Base-by-base conservation (phyloP, 306 rosid genomes). In the Purshia tridentata region DNA sequence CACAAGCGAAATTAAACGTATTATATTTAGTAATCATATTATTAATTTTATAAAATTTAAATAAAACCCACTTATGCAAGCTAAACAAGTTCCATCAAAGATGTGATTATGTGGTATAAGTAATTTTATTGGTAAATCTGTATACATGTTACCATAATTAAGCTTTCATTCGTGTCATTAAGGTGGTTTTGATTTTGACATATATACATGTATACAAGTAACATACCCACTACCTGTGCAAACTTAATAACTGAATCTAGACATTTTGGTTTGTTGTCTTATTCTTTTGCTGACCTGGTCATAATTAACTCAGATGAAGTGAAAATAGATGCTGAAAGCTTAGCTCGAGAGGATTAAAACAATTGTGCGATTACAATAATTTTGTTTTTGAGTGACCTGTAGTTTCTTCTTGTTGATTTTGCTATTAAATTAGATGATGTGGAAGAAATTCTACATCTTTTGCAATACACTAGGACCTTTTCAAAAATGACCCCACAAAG, bases 361-460 rank as follows among this genome's bases (percentile, higher is more conserved):
- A 22, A 45, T 56, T 44, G 18, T 23, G 46, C 22, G 55, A 1
- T 9, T 57, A 0, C 8, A 55, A 8, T 40, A 11, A 39, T 41
- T 41, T 62, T 62, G 67, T 16, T 39, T 60, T 29, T 6, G 44
- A 58, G 4, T 29, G 10, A 37, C 44, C 10, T 58, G 64, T 3
- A 7, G 22, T 61, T 60, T 39, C 22, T 39, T 61, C 22, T n/a
- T 6, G 48, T 3, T 67, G 72, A 37, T 39, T 40, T 69, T 55
- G 74, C 23, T 51, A 37, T 37, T 39, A 53, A 69, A 55, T 55
- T 69, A 52, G 61, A 52, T 68, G 72, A 68, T n/a, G 0, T 59
- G 45, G 45, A 41, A 18, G 55, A 66, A 41, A 54, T 8, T 70
- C 29, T 42, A 55, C 75, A 45, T 57, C 56, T 55, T n/a, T 18